Conservation (phyloP, 2,329 filamentous ascomycete genomes). For the Orbilia javanica region DNA sequence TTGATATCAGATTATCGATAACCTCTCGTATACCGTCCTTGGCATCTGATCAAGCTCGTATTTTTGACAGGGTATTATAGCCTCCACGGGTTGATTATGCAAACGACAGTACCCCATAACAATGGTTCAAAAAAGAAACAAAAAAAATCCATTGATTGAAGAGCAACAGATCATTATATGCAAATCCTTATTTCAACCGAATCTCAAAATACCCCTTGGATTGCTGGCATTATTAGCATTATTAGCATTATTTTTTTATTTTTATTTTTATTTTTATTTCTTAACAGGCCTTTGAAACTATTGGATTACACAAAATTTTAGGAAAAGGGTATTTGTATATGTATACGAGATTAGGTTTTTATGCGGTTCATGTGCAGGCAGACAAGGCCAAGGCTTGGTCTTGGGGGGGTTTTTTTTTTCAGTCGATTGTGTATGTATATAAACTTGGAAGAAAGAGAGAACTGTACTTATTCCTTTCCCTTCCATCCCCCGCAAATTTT, state of each 20-base stretch:
- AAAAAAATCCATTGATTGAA: not conserved
- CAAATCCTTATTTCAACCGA: not conserved
- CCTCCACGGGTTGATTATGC: too few relatives aligned
- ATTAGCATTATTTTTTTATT: too few relatives aligned
- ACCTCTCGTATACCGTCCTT: not conserved
- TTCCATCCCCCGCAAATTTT: slow-evolving; percentile 16
- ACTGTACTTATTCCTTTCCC: slow-evolving; percentile 4
- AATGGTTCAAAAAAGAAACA: too few relatives aligned
- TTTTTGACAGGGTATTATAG: not conserved
- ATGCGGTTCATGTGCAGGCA: not conserved
- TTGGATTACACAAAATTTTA: not conserved
- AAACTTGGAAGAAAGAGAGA: not conserved
- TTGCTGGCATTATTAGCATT: too few relatives aligned
- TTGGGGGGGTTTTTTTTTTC: not conserved
- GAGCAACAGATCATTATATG: not conserved
- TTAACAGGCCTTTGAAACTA: slow-evolving; percentile 6
- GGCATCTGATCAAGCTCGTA: not conserved
- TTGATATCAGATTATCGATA: slow-evolving; percentile 1
- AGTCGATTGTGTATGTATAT: not conserved
- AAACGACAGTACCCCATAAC: too few relatives aligned
- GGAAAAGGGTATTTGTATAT: not conserved
- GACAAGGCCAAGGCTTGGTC: too few relatives aligned
- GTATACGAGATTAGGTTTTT: not conserved
- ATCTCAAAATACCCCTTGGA: too few relatives aligned
- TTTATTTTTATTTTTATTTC: too few relatives aligned